phyloP scores from a whole-genome alignment of 164 flowering plant genomes.

The Piper longum region DNA sequence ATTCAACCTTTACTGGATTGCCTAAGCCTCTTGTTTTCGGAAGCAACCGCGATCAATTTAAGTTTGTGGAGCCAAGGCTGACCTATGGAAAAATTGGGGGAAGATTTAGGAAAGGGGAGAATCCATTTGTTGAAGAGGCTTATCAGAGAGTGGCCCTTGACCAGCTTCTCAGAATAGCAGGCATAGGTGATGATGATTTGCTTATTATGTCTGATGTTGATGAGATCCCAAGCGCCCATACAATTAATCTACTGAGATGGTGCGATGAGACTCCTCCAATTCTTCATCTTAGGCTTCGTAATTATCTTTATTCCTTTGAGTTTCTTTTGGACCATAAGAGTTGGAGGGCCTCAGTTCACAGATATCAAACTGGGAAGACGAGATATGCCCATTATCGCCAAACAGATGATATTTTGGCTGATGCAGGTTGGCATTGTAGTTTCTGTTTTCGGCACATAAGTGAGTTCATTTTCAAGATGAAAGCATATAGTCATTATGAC shows the following conservation, averaged over 20 bases:
- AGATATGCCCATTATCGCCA: conserved; percentile 81
- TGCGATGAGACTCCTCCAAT: conserved; percentile 74
- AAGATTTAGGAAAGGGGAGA: conserved; percentile 60
- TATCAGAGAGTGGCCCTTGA: conserved; percentile 83
- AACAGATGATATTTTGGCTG: conserved; percentile 49
- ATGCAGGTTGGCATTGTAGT: conserved; percentile 96
- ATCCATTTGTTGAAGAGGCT: conserved; percentile 91
- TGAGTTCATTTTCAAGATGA: conserved; percentile 86
- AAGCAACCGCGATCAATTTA: conserved; percentile 36
- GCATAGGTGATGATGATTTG: conserved; percentile 77
- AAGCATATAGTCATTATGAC: conserved; percentile 82
- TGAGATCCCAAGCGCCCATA: conserved; percentile 84
- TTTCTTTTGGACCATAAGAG: conserved; percentile 46
- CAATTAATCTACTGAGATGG: conserved; percentile 78
- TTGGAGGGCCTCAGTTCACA: conserved; percentile 85
- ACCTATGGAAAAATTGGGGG: conserved; percentile 76
- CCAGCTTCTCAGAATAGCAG: conserved; percentile 63
- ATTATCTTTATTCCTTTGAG: conserved; percentile 82
- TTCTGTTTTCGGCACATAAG: conserved; percentile 78
- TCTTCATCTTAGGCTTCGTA: conserved; percentile 62
- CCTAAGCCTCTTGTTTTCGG: conserved; percentile 52
- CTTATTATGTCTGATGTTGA: conserved; percentile 94
- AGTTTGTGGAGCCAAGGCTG: conserved; percentile 49
- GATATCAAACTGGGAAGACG: conserved; percentile 56
- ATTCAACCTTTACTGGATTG: conserved; percentile 77